Base-by-base conservation (phyloP, 179 eudicot species). In the Nepenthes alata region DNA sequence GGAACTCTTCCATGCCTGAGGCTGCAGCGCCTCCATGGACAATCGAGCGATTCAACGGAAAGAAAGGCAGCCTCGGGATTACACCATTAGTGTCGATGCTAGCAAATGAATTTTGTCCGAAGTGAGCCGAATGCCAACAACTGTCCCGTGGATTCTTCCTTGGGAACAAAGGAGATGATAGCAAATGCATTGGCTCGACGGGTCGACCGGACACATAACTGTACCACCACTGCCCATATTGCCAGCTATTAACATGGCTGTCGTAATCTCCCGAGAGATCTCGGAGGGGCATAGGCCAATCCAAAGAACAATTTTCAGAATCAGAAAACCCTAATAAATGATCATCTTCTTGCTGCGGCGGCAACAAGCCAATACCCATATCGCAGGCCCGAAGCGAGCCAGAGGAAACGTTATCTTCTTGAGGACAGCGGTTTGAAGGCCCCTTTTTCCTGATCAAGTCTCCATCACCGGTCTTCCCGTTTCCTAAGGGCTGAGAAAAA, bases 181-280 rank as follows among this genome's bases (percentile, higher is more conserved):
- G 55, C 2, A 53, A 56, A 67, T 68, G 73, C 58, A 63, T 35
- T 37, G 61, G 65, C 49, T 66, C 55, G 64, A 73, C 38, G 12
- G 65, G 75, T 47, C 49, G 13, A 37, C 66, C 53, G 14, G 51
- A 66, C 35, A 67, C 60, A 45, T 49, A 41, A 38, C 73, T 69
- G 49, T 45, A 65, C 55, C 62, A 73, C 74, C 69, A 70, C 64
- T 59, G 57, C 44, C 82, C 88, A 65, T 59, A 58, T 2, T 50
- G 65, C 74, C 78, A 74, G 64, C 57, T 69, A 1, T 41, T 58
- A 47, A 73, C 37, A 59, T 71, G 73, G 50, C 37, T 45, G 6
- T 70, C 70, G 35, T 65, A 78, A 63, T 80, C 85, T 63, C 88
- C 88, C 57, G 59, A 48, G 37, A 83, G 85, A 78, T 71, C 83